Conservation (phyloP, 2,329 filamentous ascomycete genomes). For the Neonectria ditissima region DNA sequence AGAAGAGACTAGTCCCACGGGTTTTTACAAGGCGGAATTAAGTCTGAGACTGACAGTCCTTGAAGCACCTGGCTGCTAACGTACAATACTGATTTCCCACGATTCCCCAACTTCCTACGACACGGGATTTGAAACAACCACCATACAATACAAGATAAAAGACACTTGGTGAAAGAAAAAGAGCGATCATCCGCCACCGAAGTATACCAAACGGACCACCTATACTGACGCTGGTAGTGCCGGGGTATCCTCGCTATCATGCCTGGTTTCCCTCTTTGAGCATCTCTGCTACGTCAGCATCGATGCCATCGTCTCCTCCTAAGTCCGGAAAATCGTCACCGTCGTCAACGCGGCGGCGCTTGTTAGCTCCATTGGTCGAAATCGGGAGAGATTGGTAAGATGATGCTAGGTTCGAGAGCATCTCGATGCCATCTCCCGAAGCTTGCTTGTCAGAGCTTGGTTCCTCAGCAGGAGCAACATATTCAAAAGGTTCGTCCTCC, state of each 20-base stretch:
- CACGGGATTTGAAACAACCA: conserved; percentile 9
- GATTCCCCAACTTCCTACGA: conserved; percentile 2
- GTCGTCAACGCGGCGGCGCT: conserved; percentile 66
- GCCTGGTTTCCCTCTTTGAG: conserved; percentile 47
- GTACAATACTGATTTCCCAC: conserved; percentile 11
- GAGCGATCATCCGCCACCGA: background rate
- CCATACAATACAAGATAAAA: conserved; percentile 8
- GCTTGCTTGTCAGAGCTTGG: conserved; percentile 33
- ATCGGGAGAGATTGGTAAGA: conserved; percentile 64
- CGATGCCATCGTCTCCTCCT: conserved; percentile 66
- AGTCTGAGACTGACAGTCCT: background rate
- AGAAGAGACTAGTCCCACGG: background rate
- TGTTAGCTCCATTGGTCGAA: conserved; percentile 66
- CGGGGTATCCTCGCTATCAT: conserved; percentile 10
- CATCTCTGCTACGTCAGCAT: conserved; percentile 68
- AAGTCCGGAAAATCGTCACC: conserved; percentile 65
- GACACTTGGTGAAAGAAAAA: background rate
- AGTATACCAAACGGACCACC: background rate
- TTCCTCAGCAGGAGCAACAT: conserved; percentile 32
- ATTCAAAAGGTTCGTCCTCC: conserved; percentile 39
- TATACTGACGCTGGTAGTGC: background rate
- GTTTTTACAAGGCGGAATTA: background rate
- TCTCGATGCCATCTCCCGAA: conserved; percentile 52
- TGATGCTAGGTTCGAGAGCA: conserved; percentile 54
- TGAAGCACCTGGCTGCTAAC: background rate